A percentile compares a stretch with the other conserved stretches of the same genome.
Evolutionary conservation across 192 early-diverging fungal species (phyloP).

Genomic region (Kickxella alabastrina): DNA sequence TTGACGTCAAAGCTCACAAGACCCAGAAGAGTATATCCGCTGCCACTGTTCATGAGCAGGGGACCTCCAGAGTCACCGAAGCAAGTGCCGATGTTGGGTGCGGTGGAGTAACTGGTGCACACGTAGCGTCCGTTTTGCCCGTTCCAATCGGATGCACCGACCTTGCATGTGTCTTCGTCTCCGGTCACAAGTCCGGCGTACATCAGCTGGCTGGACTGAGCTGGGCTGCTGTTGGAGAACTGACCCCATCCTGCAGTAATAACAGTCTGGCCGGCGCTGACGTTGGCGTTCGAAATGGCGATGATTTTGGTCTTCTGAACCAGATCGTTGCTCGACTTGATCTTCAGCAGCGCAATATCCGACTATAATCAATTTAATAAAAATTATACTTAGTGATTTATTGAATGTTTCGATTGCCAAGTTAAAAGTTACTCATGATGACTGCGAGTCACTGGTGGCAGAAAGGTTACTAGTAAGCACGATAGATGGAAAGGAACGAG

Average conservation of each 20-base stretch:
- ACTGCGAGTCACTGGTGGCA: too few relatives aligned
- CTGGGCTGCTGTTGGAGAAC: conserved; percentile 24
- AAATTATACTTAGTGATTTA: neutral
- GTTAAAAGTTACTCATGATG: too few relatives aligned
- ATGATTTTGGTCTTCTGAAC: conserved; percentile 22
- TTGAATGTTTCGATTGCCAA: too few relatives aligned
- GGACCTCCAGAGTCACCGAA: conserved; percentile 53
- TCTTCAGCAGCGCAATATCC: conserved; percentile 49
- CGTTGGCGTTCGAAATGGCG: conserved; percentile 13
- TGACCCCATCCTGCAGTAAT: conserved; percentile 48
- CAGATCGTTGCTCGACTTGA: conserved; percentile 23
- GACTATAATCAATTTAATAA: conserved; percentile 16
- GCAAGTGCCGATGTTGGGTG: conserved; percentile 44
- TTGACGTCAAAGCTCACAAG: conserved; percentile 52
- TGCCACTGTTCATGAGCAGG: conserved; percentile 19
- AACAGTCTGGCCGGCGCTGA: conserved; percentile 24
- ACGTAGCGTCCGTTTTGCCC: conserved; percentile 41
- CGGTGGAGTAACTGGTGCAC: conserved; percentile 44
- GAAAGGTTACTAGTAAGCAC: too few relatives aligned
- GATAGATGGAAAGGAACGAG: too few relatives aligned
- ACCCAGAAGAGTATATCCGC: conserved; percentile 37
- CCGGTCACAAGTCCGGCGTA: conserved; percentile 30
- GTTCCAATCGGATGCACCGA: conserved; percentile 28
- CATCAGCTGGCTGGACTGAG: conserved; percentile 30
- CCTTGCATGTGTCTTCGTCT: conserved; percentile 22